phyloP scores from a whole-genome alignment of 176 grass and related monocot genomes.

The Phoenix roebelenii region DNA sequence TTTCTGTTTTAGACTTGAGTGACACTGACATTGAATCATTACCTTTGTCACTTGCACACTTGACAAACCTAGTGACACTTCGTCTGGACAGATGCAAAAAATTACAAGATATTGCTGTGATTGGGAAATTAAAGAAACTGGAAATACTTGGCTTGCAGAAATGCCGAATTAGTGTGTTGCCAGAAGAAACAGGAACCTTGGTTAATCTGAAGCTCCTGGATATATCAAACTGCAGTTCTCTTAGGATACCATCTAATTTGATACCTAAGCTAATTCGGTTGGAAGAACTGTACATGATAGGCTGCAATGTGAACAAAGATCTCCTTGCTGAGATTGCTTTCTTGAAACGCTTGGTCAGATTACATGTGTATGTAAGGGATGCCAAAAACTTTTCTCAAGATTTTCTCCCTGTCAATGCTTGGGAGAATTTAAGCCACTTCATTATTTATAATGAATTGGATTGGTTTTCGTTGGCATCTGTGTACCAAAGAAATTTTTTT shows the following conservation, averaged over 20 bases:
- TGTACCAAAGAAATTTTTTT: constrained; percentile 11
- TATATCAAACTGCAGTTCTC: constrained; percentile 3
- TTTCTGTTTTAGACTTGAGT: constrained; percentile 19
- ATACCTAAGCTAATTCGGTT: constrained; percentile 14
- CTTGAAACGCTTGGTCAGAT: constrained; percentile 2
- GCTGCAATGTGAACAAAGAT: constrained; percentile 1
- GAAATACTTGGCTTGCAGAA: constrained; percentile 6
- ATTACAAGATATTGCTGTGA: neutral
- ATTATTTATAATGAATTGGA: constrained; percentile 7
- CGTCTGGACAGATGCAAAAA: constrained; percentile 3
- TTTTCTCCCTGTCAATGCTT: neutral
- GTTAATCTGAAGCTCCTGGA: constrained; percentile 26
- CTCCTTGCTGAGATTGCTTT: constrained; percentile 11
- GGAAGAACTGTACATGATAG: constrained; percentile 18
- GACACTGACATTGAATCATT: constrained; percentile 2
- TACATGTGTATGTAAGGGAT: constrained; percentile 23
- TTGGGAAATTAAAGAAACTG: constrained; percentile 11
- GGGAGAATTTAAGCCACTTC: neutral
- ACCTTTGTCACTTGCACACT: constrained; percentile 3
- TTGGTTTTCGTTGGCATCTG: neutral
- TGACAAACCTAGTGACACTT: neutral
- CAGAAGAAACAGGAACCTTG: constrained; percentile 4
- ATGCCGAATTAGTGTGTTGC: neutral
- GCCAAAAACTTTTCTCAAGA: constrained; percentile 1
- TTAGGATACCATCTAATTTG: constrained; percentile 2